Conservation (phyloP, 129 eudicot genomes). For the Flaveria bidentis region DNA sequence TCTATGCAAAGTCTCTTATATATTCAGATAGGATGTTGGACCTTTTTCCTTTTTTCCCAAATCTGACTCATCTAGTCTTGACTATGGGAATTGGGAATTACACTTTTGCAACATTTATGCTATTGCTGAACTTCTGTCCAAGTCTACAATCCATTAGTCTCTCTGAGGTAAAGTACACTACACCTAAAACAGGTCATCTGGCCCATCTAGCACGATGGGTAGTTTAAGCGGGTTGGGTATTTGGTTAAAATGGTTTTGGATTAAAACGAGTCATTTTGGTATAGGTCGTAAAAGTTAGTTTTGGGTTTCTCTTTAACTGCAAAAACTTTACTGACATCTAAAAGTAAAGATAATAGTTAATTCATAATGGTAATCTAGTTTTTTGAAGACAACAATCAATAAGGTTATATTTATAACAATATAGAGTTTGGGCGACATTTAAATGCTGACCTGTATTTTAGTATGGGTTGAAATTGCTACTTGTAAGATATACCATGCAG, state of each 20-base stretch:
- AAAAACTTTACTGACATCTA: neutral
- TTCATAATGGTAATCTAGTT: neutral
- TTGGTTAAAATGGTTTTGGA: neutral
- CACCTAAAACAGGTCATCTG: neutral
- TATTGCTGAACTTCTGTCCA: slow-evolving; percentile 25
- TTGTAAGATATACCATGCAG: neutral
- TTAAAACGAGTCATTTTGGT: neutral
- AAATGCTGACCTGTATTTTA: no score
- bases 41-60: slow-evolving; percentile 24
- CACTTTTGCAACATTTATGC: slow-evolving; percentile 21
- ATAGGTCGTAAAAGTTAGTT: neutral
- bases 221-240: slow-evolving; percentile 7
- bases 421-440: no score
- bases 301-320: neutral
- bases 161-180: slow-evolving; percentile 28
- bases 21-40: slow-evolving; percentile 33
- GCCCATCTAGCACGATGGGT: neutral
- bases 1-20: slow-evolving; percentile 45
- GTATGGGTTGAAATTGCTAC: no score
- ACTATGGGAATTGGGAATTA: slow-evolving; percentile 15
- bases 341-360: neutral
- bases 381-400: neutral
- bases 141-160: slow-evolving; percentile 21
- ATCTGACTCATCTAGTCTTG: slow-evolving; percentile 17
- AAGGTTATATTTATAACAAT: neutral